Conservation (phyloP, 352 stramenopile species). For the Globisporangium yorkense region DNA sequence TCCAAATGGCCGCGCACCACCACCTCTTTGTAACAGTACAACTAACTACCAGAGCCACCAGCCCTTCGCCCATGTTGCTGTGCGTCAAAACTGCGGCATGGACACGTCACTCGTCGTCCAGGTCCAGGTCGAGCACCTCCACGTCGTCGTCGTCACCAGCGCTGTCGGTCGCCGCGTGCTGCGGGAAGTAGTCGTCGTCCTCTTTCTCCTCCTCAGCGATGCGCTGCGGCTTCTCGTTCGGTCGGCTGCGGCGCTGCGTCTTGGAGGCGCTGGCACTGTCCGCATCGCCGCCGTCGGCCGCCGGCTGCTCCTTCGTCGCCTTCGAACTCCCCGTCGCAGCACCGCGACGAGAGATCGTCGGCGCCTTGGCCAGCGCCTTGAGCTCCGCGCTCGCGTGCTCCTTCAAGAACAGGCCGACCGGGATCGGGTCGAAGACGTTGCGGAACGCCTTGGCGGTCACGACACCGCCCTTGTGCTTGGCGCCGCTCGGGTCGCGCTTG, state of each 20-base stretch:
- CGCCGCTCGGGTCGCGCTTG: constrained; percentile 22
- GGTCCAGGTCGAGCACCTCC: constrained; percentile 34
- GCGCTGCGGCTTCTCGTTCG: background rate
- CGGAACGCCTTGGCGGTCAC: constrained; percentile 47
- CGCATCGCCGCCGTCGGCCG: constrained; percentile 19
- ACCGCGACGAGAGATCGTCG: constrained; percentile 41
- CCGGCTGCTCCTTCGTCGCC: constrained; percentile 8
- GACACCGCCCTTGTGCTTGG: constrained; percentile 28
- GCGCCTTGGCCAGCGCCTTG: constrained; percentile 44
- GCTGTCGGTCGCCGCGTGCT: constrained; percentile 17
- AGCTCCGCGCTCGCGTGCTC: constrained; percentile 31
- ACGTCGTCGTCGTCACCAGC: constrained; percentile 19
- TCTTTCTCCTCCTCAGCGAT: background rate
- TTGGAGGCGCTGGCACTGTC: constrained; percentile 11
- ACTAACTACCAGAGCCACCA: background rate
- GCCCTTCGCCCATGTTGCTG: background rate
- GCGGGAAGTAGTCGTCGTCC: constrained; percentile 41
- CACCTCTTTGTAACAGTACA: background rate
- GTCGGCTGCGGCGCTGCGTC: constrained; percentile 16
- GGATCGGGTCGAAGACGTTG: constrained; percentile 53
- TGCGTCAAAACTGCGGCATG: background rate
- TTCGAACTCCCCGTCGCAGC: constrained; percentile 13
- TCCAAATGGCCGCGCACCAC: too few species aligned
- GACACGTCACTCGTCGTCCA: constrained; percentile 17
- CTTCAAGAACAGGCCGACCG: constrained; percentile 51